Conservation (phyloP, 2,329 filamentous ascomycete genomes). For the Clathrospora elynae region DNA sequence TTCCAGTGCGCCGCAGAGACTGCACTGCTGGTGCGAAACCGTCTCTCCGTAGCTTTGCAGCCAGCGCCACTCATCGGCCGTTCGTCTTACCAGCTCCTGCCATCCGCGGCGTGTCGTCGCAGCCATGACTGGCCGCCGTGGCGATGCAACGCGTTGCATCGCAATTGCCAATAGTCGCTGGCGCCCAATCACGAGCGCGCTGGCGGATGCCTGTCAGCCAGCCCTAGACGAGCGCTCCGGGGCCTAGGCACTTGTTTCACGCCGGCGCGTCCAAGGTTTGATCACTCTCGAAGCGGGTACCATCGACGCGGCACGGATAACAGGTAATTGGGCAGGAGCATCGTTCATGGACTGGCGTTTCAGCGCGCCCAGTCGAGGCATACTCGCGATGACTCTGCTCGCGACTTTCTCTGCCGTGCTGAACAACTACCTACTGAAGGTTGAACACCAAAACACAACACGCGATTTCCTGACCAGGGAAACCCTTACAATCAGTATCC, state of each 20-base stretch:
- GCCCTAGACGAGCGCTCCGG: constrained; percentile 25
- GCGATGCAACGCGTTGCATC: constrained; percentile 23
- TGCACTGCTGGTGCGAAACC: constrained; percentile 1
- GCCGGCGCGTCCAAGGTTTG: constrained; percentile 33
- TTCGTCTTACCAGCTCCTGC: neutral
- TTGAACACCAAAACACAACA: too few relatives aligned
- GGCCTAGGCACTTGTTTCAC: constrained; percentile 44
- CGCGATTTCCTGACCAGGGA: too few relatives aligned
- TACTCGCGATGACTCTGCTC: constrained; percentile 2
- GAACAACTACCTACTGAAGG: constrained; percentile 1
- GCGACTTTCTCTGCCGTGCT: neutral
- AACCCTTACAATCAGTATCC: neutral
- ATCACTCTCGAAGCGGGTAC: constrained; percentile 31
- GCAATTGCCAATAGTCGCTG: constrained; percentile 39
- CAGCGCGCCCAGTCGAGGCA: constrained; percentile 14
- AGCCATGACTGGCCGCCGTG: neutral
- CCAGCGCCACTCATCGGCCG: constrained; percentile 21
- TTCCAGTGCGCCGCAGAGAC: neutral
- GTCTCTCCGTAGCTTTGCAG: neutral
- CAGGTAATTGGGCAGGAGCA: constrained; percentile 21
- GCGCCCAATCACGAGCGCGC: constrained; percentile 29
- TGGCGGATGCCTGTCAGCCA: constrained; percentile 20
- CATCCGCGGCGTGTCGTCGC: neutral
- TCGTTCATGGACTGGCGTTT: constrained; percentile 27
- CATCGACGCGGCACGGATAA: constrained; percentile 9